Conservation (phyloP, 176 grass and related monocot species). For the Carex cristatella region DNA sequence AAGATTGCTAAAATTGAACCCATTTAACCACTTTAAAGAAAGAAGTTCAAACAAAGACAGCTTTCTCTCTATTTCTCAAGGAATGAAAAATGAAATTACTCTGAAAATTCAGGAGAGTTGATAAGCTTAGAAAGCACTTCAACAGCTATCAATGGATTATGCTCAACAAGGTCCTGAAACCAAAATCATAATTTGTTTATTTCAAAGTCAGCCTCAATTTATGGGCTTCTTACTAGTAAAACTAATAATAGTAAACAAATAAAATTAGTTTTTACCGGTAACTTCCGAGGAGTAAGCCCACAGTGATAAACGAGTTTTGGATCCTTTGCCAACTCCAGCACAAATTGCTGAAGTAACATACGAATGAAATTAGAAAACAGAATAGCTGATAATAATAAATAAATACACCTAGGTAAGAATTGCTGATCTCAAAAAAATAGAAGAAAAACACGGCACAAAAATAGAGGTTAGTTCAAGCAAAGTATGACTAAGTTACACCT, state of each 20-base stretch:
- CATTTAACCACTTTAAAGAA: neutral
- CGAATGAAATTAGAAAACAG: constrained; percentile 9
- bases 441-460: neutral
- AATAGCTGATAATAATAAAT: neutral
- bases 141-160: constrained; percentile 76
- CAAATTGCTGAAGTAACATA: constrained; percentile 63
- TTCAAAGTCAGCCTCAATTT: neutral
- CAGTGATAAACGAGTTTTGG: constrained; percentile 91
- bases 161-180: constrained; percentile 88
- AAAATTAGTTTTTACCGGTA: constrained; percentile 47
- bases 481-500: neutral
- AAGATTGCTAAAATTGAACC: neutral
- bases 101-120: constrained; percentile 74
- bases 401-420: neutral
- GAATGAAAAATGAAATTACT: constrained; percentile 31
- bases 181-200: constrained; percentile 2
- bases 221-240: neutral
- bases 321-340: constrained; percentile 59
- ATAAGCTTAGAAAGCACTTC: constrained; percentile 88
- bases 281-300: constrained; percentile 71
- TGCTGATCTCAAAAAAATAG: neutral
- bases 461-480: neutral
- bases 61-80: neutral
- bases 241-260: constrained; percentile 1
- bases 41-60: neutral